Conservation (phyloP, 495 filamentous ascomycete genomes). For the Bryoglossum gracile region DNA sequence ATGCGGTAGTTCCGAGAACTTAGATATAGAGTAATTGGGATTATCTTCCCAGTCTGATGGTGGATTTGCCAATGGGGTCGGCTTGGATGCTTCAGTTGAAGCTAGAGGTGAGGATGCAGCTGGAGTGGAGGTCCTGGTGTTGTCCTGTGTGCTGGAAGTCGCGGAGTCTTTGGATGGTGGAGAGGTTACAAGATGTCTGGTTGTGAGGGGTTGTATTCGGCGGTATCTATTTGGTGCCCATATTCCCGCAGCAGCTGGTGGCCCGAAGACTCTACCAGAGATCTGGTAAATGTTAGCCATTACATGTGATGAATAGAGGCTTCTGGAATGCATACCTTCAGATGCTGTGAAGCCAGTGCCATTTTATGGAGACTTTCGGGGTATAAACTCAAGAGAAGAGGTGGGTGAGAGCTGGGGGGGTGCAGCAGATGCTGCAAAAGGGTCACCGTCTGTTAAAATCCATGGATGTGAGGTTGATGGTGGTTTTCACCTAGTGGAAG, state of each 20-base stretch:
- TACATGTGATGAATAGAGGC: constrained; percentile 1
- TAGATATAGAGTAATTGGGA: constrained; percentile 62
- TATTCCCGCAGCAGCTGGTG: background rate
- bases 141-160: background rate
- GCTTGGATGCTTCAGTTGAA: background rate
- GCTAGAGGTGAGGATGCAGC: background rate
- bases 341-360: constrained; percentile 17
- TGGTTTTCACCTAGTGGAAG: too few species aligned
- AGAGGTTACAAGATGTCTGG: constrained; percentile 3
- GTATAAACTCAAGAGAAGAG: too few species aligned
- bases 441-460: constrained; percentile 24
- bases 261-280: background rate
- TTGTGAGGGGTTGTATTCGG: background rate
- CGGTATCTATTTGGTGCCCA: background rate
- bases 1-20: constrained; percentile 81
- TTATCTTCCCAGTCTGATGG: constrained; percentile 65
- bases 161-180: constrained; percentile 5
- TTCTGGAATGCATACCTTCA: constrained; percentile 9
- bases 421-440: constrained; percentile 28
- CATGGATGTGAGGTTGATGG: constrained; percentile 7
- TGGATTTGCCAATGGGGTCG: constrained; percentile 2
- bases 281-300: constrained; percentile 2
- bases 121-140: too few species aligned
- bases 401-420: background rate
- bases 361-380: background rate